Percentiles rank a stretch among this genome's conserved stretches.
Evolutionary conservation across 176 grass and related monocot genomes (phyloP).

Genomic region (Hsuehochloa calcarea): DNA sequence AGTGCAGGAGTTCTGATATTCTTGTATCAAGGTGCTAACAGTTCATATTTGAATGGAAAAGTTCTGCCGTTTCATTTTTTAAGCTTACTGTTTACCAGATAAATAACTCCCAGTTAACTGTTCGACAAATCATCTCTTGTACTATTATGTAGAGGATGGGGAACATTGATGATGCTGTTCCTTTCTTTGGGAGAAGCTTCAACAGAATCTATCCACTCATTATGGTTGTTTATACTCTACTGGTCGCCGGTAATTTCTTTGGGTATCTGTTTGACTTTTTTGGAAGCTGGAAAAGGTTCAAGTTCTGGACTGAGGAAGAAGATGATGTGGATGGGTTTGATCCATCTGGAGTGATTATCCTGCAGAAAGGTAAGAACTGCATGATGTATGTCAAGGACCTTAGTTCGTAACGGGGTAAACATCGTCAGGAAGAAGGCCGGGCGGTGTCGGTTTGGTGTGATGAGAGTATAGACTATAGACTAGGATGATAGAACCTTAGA

Average conservation of each 20-base stretch:
- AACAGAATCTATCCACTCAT: constrained; percentile 98
- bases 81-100: not conserved
- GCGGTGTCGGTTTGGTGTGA: no score
- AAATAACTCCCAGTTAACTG: constrained; percentile 3
- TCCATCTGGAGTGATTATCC: constrained; percentile 93
- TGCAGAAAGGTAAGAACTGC: constrained; percentile 77
- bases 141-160: constrained; percentile 82
- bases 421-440: no score
- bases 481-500: no score
- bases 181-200: constrained; percentile 99
- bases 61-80: not conserved
- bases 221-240: constrained; percentile 95
- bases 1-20: not conserved
- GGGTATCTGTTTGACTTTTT: constrained; percentile 81
- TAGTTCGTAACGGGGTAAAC: no score
- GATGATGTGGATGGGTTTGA: constrained; percentile 84
- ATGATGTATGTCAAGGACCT: not conserved
- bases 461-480: no score
- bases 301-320: constrained; percentile 58
- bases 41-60: constrained; percentile 8
- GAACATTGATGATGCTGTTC: constrained; percentile 94
- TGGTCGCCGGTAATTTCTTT: constrained; percentile 99
- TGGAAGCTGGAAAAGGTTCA: constrained; percentile 94
- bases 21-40: not conserved
- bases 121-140: not conserved